These are phyloP conservation scores for Myrmaecium sp. DNA, from an alignment of 2,329 filamentous ascomycete species.

Conservation along the genomic window DNA sequence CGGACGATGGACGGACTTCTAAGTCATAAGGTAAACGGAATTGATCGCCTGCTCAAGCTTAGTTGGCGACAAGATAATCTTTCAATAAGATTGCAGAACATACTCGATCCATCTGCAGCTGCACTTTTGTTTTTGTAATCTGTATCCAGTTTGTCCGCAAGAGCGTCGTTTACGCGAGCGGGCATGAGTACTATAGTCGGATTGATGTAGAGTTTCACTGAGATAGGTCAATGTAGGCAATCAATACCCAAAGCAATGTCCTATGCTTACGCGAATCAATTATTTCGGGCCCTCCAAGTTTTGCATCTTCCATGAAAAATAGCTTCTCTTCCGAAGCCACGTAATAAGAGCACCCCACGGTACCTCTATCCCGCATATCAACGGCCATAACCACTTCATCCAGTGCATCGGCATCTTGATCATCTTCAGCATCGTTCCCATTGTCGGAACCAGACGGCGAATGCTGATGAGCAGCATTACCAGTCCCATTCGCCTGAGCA, in stretches of 20 bases:
- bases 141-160: constrained; percentile 27
- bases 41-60: constrained; percentile 23
- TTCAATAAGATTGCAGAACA: constrained; percentile 6
- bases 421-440: too few relatives aligned
- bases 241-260: not conserved
- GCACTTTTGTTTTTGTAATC: constrained; percentile 20
- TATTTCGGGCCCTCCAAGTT: constrained; percentile 49
- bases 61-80: not conserved
- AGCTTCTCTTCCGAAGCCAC: constrained; percentile 51
- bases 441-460: too few relatives aligned
- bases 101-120: constrained; percentile 15
- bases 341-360: constrained; percentile 75
- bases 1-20: constrained; percentile 50
- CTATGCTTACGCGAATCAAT: constrained; percentile 25
- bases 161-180: constrained; percentile 34
- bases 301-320: constrained; percentile 61
- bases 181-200: constrained; percentile 44
- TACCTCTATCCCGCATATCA: constrained; percentile 51
- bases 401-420: constrained; percentile 25
- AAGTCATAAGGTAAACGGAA: constrained; percentile 43
- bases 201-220: constrained; percentile 44
- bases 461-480: too few relatives aligned
- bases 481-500: too few relatives aligned
- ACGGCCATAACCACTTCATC: constrained; percentile 67
- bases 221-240: constrained; percentile 5